Evolutionary conservation across 2,329 filamentous ascomycete genomes (phyloP).

Genomic region (Pseudogymnoascus sp.): DNA sequence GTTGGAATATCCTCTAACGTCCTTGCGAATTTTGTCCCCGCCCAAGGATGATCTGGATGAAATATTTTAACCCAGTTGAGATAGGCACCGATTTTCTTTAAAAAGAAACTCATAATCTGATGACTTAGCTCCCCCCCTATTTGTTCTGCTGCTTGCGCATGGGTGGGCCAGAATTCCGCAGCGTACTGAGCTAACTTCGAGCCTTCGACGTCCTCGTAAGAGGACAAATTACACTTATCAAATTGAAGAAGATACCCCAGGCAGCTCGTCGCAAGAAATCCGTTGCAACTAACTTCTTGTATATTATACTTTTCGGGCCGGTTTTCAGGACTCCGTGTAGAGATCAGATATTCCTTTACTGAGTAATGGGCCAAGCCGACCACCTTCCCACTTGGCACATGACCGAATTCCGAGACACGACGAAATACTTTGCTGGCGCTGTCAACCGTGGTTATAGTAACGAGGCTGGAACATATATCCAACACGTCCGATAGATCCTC

Average conservation of each 20-base stretch:
- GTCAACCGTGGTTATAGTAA: neutral
- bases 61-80: neutral
- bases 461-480: neutral
- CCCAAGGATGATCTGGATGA: neutral
- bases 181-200: slow-evolving; percentile 19
- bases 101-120: neutral
- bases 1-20: neutral
- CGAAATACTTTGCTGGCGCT: neutral
- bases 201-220: neutral
- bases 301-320: slow-evolving; percentile 13
- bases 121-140: neutral
- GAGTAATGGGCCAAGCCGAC: slow-evolving; percentile 25
- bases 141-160: slow-evolving; percentile 11
- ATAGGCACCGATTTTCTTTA: neutral
- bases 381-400: neutral
- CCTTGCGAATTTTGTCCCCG: neutral
- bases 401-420: neutral
- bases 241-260: neutral
- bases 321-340: slow-evolving; percentile 12
- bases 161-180: slow-evolving; percentile 18
- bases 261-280: slow-evolving; percentile 12
- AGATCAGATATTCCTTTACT: slow-evolving; percentile 24
- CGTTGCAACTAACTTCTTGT: slow-evolving; percentile 22
- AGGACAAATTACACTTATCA: neutral
- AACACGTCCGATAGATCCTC: neutral